Base-by-base conservation (phyloP, 2,329 filamentous ascomycete genomes). In the Sporothrix brasiliensis region DNA sequence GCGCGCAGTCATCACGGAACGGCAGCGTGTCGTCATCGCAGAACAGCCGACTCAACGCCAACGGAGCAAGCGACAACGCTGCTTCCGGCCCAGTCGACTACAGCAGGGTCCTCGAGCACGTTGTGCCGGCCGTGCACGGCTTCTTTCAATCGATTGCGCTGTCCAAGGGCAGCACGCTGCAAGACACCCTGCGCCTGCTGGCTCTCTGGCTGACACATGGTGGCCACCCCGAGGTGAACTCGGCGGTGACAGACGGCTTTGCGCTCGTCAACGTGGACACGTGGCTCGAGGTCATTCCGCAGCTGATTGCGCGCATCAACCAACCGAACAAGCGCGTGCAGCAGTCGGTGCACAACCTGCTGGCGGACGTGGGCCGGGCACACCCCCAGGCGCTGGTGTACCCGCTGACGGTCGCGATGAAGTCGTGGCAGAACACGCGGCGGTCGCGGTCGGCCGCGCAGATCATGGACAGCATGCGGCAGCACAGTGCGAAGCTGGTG, bases 121-220 rank as follows among this genome's bases (percentile, higher is more conserved):
- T 98, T 3, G 93, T 99, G 14, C 95, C 95, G 52, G 95, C 95
- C 47, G 91, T 99, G 69, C 90, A 91, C 74, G 96, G 95, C 27
- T 99, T 99, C 85, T 97, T 99, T 85, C 93, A 94, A 79, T 99
- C 95, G 0, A 99, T 99, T 74, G 91, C 94, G 0, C 82, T 99
- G 47, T 97, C 94, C 0, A 90, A 91, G 1, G 92, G 92, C 34
- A 98, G 94, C 80, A 97, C 96, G 7, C 84, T 99, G 53, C 95
- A 99, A 79, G 95, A 99, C 77, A 98, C 94, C 0, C 86, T 99
- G 24, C 89, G 95, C 69, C 83, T 99, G 56, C 85, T 99, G 58
- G 98, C 95, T 0, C 82, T 99, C 10, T 99, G 95, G 95, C 98
- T 99, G 79, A 91, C 92, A 3, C 93, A 99, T 77, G 95, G 95